Conservation (phyloP, 2,329 filamentous ascomycete species). For the Alternaria longipes region DNA sequence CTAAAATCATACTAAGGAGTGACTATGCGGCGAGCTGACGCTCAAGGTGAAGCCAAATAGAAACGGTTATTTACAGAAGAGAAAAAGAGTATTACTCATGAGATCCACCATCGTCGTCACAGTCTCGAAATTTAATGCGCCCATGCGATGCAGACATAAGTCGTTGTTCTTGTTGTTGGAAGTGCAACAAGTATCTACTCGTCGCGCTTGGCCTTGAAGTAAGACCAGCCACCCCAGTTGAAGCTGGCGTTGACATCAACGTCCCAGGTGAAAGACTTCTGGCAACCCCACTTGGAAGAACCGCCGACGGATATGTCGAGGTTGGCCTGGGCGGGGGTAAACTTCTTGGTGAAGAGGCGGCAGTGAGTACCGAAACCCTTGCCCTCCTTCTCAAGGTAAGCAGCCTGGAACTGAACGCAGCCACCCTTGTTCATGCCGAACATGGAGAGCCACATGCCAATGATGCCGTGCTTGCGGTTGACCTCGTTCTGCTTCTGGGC, state of each 20-base stretch:
- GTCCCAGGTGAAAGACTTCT: slow-evolving; percentile 37
- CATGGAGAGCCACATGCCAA: slow-evolving; percentile 22
- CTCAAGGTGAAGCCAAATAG: slow-evolving; percentile 14
- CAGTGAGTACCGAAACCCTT: slow-evolving; percentile 38
- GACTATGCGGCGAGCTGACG: slow-evolving; percentile 12
- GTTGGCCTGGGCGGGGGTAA: slow-evolving; percentile 25
- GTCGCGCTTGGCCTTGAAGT: slow-evolving; percentile 14
- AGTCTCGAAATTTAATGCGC: background rate
- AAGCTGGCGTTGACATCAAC: slow-evolving; percentile 34
- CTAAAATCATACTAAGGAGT: slow-evolving; percentile 16
- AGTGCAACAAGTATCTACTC: slow-evolving; percentile 16
- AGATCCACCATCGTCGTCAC: slow-evolving; percentile 2
- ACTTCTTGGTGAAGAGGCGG: slow-evolving; percentile 40
- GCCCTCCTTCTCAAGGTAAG: slow-evolving; percentile 35
- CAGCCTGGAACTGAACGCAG: slow-evolving; percentile 38
- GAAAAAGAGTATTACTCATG: slow-evolving; percentile 8
- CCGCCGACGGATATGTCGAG: slow-evolving; percentile 30
- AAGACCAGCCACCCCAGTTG: slow-evolving; percentile 27
- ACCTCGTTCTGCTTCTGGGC: slow-evolving; percentile 35
- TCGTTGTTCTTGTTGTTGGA: slow-evolving; percentile 1
- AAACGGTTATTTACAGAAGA: slow-evolving; percentile 10
- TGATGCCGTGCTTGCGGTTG: slow-evolving; percentile 29
- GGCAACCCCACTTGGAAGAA: slow-evolving; percentile 29
- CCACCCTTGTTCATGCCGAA: slow-evolving; percentile 32
- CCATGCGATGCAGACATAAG: slow-evolving; percentile 4